These are phyloP conservation scores for Trifolium repens DNA, from an alignment of 306 rosid genomes.

Conservation along the genomic window DNA sequence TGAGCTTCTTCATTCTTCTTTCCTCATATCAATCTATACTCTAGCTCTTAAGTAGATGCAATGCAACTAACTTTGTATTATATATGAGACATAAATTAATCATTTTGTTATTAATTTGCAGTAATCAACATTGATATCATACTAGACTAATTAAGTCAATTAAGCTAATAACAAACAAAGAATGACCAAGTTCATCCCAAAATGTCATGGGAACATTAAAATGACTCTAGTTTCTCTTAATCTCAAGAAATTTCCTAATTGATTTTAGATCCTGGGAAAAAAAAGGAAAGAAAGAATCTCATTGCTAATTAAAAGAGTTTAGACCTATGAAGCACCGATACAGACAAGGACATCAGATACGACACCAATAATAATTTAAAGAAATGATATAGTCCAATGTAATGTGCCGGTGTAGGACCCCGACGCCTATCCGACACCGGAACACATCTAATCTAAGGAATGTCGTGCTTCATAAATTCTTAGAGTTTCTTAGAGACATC, in stretches of 20 bases:
- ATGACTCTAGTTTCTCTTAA: background rate
- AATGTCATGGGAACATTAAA: background rate
- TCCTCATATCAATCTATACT: background rate
- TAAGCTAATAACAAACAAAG: background rate
- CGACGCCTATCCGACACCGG: too few species aligned
- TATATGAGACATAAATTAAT: background rate
- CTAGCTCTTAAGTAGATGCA: background rate
- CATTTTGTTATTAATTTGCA: too few species aligned
- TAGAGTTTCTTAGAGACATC: background rate
- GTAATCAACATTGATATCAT: background rate
- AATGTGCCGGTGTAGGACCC: too few species aligned
- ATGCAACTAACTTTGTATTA: background rate
- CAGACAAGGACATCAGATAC: too few species aligned
- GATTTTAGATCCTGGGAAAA: background rate
- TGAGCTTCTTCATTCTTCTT: background rate
- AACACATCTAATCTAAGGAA: too few species aligned
- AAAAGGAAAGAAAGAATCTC: constrained; percentile 3
- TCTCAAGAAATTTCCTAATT: constrained; percentile 24
- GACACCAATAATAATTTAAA: too few species aligned
- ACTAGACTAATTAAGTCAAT: background rate
- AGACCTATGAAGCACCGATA: too few species aligned
- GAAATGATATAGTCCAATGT: too few species aligned
- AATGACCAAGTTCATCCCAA: constrained; percentile 18
- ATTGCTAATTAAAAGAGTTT: too few species aligned
- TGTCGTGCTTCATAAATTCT: background rate